A percentile compares a stretch with the other conserved stretches of the same genome.
Conservation (phyloP, 2,329 filamentous ascomycete genomes). For the Rutstroemia sydowiana region DNA sequence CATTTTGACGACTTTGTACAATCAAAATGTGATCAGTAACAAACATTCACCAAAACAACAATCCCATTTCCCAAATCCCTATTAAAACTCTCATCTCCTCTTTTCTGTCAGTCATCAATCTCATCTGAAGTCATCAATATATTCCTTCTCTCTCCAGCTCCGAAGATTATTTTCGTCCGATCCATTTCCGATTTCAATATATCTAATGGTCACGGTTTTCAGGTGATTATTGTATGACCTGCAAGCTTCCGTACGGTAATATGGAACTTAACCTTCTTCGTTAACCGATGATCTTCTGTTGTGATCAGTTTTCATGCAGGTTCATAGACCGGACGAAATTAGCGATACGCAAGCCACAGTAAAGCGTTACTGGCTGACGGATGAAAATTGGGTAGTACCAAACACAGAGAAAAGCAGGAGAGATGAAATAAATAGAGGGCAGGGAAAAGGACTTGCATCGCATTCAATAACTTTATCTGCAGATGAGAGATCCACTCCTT, state of each 20-base stretch:
- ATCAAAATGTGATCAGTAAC: constrained; percentile 6
- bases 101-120: not conserved
- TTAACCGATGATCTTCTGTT: constrained; percentile 1
- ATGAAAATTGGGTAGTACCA: not conserved
- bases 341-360: constrained; percentile 4
- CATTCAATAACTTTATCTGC: too few relatives aligned
- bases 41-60: not conserved
- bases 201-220: constrained; percentile 3
- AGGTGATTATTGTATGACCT: constrained; percentile 9
- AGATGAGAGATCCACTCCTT: too few relatives aligned
- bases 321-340: not conserved
- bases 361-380: not conserved
- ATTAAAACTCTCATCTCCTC: not conserved
- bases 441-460: too few relatives aligned
- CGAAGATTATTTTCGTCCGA: constrained; percentile 2
- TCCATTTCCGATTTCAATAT: constrained; percentile 1
- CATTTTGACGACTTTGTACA: constrained; percentile 4
- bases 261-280: not conserved
- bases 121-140: not conserved
- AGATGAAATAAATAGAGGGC: not conserved
- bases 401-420: too few relatives aligned
- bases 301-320: constrained; percentile 2
- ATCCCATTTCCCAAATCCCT: not conserved
- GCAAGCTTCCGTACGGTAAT: not conserved
- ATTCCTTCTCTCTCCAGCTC: constrained; percentile 1